Evolutionary conservation across 2,329 filamentous ascomycete species (phyloP).

Genomic region (Trichoderma sp.): DNA sequence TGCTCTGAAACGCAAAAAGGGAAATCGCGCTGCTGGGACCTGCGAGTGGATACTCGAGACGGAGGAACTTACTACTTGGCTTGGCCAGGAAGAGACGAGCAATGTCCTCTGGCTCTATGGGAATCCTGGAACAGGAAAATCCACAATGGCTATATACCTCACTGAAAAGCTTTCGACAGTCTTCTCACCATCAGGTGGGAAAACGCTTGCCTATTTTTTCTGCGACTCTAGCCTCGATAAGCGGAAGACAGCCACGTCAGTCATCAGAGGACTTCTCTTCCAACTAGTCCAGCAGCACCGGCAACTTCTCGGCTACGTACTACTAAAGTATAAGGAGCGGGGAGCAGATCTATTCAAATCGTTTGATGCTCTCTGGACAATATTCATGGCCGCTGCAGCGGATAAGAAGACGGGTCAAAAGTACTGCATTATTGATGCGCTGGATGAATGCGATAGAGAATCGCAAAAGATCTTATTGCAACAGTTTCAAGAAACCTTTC

Average conservation of each 20-base stretch:
- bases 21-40: background rate
- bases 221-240: conserved; percentile 26
- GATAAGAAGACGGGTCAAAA: background rate
- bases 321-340: background rate
- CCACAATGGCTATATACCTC: background rate
- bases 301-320: background rate
- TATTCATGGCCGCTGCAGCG: background rate
- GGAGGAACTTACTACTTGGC: background rate
- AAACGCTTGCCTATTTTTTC: conserved; percentile 27
- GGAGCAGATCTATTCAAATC: background rate
- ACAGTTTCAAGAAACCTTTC: background rate
- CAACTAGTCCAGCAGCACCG: background rate
- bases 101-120: background rate
- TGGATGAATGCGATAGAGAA: background rate
- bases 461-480: background rate
- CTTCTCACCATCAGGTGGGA: conserved; percentile 14
- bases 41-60: background rate
- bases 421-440: background rate
- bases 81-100: background rate
- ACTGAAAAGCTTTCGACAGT: conserved; percentile 21
- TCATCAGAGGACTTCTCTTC: conserved; percentile 26
- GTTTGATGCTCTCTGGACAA: background rate
- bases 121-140: background rate
- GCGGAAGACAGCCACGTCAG: conserved; percentile 25
- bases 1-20: background rate